These are phyloP conservation scores for Fistulina hepatica DNA, from an alignment of 1,284 basidiomycete species.

Conservation along the genomic window DNA sequence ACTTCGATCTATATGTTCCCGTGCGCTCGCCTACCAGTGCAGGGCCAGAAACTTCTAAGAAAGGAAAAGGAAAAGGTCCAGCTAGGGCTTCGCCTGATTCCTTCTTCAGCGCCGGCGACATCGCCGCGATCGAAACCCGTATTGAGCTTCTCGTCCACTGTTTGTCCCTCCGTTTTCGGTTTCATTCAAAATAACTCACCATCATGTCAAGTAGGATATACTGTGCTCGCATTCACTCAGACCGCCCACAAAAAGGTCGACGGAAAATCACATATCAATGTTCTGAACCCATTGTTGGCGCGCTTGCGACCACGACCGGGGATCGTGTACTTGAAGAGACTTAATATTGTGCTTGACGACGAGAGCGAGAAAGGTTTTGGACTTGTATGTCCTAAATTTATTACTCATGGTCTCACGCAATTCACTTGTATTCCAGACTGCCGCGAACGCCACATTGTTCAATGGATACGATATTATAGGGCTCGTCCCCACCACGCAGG, in stretches of 20 bases:
- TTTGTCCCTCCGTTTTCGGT: conserved; percentile 22
- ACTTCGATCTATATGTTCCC: conserved; percentile 50
- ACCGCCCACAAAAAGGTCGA: conserved; percentile 58
- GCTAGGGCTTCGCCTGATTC: no score
- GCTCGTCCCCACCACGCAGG: conserved; percentile 59
- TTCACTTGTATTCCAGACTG: conserved; percentile 34
- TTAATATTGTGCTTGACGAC: conserved; percentile 64
- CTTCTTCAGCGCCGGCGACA: conserved; percentile 31
- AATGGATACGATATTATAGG: conserved; percentile 67
- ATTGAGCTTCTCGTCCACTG: conserved; percentile 46
- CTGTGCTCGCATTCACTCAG: conserved; percentile 63
- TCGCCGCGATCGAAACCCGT: conserved; percentile 34
- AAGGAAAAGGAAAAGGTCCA: conserved; percentile 34
- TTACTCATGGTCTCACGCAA: not conserved
- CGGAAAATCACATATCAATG: conserved; percentile 52
- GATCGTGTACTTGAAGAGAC: conserved; percentile 51
- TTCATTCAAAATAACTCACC: conserved; percentile 6
- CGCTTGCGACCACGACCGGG: conserved; percentile 45
- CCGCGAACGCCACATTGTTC: conserved; percentile 44
- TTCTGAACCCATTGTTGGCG: conserved; percentile 39
- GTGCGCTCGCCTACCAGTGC: conserved; percentile 21
- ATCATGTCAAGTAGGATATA: conserved; percentile 66
- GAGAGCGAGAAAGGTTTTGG: conserved; percentile 76
- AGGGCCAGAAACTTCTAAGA: conserved; percentile 28
- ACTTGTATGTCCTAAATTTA: conserved; percentile 34